Base-by-base conservation (phyloP, 768 basidiomycete species). In the Podaxis sp. region DNA sequence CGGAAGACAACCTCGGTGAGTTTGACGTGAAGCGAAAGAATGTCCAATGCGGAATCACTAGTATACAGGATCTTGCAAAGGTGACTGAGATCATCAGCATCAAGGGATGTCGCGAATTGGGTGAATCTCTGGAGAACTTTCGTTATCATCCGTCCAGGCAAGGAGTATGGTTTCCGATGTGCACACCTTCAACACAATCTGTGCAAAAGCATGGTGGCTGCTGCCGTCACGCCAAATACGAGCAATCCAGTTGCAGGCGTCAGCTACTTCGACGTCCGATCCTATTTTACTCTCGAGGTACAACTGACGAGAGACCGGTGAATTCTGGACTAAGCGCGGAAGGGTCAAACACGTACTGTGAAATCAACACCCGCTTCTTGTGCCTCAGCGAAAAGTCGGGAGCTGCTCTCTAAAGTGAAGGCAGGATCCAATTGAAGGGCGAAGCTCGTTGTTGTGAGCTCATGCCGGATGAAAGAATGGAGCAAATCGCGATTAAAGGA, bases 21-120 rank as follows among this genome's bases (percentile, higher is more conserved):
- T 59, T 79, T 82, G 18, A 82, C 71, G 68, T 93, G 88, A 25
- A 93, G 72, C 6, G 89, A 81, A 47, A 93, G 65, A 50, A 90
- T 80, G 65, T 93, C 90, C 18, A 93, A 71, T 0, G 83, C 81
- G 23, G 72, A 70, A 62, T 87, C 84, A 56, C 84, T 78, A 13
- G 77, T 74, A 63, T 82, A 86, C 9, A 93, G 77, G 21, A 86
- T 69, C 69, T 82, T 86, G 70, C 87, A 90, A n/a, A 90, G 72
- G 65, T 84, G 82, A 55, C 90, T 84, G 44, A 93, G 74, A 14
- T 83, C 72, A 69, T 92, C 90, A 4, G 89, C 78, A 61, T 93
- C 89, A 37, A 82, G 73, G 18, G 79, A 72, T 28, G 74, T 74
- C 7, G 82, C 76, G 23, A 83, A 76, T 6, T 75, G 71, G n/a